Percentiles rank a stretch among this genome's conserved stretches.
phyloP scores from a whole-genome alignment of 148 eudicot genomes.

The Beta vulgaris region DNA sequence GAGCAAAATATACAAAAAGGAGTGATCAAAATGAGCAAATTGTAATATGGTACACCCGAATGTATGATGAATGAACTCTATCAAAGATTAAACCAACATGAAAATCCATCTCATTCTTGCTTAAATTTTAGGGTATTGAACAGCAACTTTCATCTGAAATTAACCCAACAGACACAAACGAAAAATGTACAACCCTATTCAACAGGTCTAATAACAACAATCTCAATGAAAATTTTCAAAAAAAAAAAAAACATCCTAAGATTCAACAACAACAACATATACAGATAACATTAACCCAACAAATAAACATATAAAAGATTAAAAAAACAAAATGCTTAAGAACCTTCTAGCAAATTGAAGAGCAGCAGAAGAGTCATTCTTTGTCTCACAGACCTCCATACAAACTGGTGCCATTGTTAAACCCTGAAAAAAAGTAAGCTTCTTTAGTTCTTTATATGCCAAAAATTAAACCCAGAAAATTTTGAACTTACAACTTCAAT shows the following conservation, averaged over 20 bases:
- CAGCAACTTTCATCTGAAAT: neutral
- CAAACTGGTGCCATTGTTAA: slow-evolving; percentile 8
- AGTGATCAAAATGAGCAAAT: too few species aligned
- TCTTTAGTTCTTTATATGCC: neutral
- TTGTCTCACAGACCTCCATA: slow-evolving; percentile 16
- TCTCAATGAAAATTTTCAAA: neutral
- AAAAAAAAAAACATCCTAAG: neutral
- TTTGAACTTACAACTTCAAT: neutral
- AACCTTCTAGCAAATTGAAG: slow-evolving; percentile 37
- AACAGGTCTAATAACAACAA: neutral
- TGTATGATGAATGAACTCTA: too few species aligned
- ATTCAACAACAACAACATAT: neutral
- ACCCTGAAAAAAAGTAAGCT: neutral
- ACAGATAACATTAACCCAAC: neutral
- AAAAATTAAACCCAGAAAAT: neutral
- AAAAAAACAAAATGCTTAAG: neutral
- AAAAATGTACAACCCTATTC: neutral
- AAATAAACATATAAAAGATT: neutral
- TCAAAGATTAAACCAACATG: neutral
- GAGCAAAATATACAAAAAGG: too few species aligned
- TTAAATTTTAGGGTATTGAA: neutral
- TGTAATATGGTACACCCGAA: too few species aligned
- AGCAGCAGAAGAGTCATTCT: slow-evolving; percentile 4
- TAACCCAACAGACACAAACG: neutral
- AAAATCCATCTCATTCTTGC: neutral